phyloP scores from a whole-genome alignment of 768 basidiomycete genomes.

The Boletus rufocinnamomeus region DNA sequence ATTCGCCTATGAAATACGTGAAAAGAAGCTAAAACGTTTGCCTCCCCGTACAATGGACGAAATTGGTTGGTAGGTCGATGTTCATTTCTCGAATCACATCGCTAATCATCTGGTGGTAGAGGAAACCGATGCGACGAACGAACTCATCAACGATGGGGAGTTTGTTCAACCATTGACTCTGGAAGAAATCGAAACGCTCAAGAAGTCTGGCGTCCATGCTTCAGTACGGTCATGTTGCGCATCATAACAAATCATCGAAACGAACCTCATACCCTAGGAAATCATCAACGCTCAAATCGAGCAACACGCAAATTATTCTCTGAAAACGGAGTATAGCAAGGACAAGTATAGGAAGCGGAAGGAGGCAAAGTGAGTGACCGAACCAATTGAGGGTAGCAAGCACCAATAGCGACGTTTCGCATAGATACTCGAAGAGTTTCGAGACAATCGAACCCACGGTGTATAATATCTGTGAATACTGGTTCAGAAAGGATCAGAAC shows the following conservation, averaged over 20 bases:
- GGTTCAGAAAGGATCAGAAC: constrained; percentile 81
- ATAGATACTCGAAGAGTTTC: constrained; percentile 84
- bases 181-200: constrained; percentile 82
- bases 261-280: constrained; percentile 54
- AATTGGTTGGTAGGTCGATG: constrained; percentile 54
- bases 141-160: constrained; percentile 87
- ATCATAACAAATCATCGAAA: constrained; percentile 6
- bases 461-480: constrained; percentile 86
- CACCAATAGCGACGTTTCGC: constrained; percentile 1
- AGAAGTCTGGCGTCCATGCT: constrained; percentile 79
- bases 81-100: constrained; percentile 1
- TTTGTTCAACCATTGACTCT: constrained; percentile 81
- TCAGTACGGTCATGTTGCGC: constrained; percentile 48
- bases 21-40: constrained; percentile 64
- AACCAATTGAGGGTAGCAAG: neutral
- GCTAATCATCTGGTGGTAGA: constrained; percentile 47
- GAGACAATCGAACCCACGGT: constrained; percentile 86
- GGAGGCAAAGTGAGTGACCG: constrained; percentile 80
- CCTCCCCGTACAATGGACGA: constrained; percentile 71
- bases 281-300: constrained; percentile 96
- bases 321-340: constrained; percentile 98
- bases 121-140: constrained; percentile 97
- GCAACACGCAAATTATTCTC: constrained; percentile 84
- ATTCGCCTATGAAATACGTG: constrained; percentile 81
- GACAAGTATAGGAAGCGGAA: constrained; percentile 98